Evolutionary conservation across 139 green algal species (phyloP).

Genomic region (Penium margaritaceum): DNA sequence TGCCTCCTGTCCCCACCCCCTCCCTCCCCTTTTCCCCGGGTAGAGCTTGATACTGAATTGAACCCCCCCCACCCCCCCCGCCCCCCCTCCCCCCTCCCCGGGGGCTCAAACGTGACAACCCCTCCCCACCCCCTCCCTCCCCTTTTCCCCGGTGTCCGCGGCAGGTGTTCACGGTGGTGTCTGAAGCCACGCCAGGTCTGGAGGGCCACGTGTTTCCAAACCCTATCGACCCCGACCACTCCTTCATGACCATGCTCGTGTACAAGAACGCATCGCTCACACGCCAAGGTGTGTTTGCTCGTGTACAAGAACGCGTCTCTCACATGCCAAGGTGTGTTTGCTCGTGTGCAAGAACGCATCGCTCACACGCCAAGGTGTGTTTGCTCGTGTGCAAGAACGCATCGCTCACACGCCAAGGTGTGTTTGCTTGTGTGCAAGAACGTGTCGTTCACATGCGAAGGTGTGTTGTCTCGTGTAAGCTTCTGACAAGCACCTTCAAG

Average conservation of each 20-base stretch:
- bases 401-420: no score
- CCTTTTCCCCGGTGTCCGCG: not conserved
- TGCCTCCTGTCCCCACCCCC: not conserved
- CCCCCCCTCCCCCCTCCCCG: not conserved
- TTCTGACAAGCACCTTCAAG: no score
- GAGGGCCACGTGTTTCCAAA: constrained; percentile 44
- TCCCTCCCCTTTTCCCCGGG: not conserved
- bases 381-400: no score
- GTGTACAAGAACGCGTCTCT: no score
- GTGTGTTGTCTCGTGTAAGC: no score
- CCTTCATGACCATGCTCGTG: constrained; percentile 45
- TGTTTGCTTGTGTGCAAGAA: no score
- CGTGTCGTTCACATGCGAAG: no score
- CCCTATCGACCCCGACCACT: constrained; percentile 39
- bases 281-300: constrained; percentile 43
- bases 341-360: no score
- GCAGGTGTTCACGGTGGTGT: constrained; percentile 44
- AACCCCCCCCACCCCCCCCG: not conserved
- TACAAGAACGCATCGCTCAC: constrained; percentile 46
- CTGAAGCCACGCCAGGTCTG: constrained; percentile 9
- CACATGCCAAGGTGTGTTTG: no score
- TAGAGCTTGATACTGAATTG: no score
- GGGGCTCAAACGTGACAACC: no score
- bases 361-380: no score
- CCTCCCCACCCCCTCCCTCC: not conserved